A percentile compares a stretch with the other conserved stretches of the same genome.
phyloP scores from a whole-genome alignment of 2,329 filamentous ascomycete species.

The Cephalotrichum gorgonifer region DNA sequence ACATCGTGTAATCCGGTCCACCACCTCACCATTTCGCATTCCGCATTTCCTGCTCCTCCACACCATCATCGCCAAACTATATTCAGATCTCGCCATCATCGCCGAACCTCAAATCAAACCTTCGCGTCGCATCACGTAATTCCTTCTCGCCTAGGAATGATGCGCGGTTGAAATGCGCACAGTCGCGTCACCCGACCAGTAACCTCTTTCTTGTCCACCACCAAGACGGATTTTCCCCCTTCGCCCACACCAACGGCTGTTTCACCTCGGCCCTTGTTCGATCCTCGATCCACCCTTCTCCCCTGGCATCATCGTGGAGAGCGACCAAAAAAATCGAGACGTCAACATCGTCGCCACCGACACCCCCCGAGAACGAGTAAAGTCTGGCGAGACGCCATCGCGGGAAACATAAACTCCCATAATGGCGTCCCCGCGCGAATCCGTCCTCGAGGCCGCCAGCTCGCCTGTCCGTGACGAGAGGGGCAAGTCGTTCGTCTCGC shows the following conservation, averaged over 20 bases:
- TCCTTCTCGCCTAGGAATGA: background rate
- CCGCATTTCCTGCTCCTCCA: background rate
- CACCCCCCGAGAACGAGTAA: no score
- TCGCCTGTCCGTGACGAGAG: conserved; percentile 31
- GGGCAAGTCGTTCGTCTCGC: conserved; percentile 36
- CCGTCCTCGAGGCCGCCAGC: conserved; percentile 34
- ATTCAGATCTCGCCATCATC: background rate
- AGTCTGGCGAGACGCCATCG: background rate
- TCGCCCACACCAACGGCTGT: background rate
- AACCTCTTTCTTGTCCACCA: background rate
- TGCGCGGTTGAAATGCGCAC: background rate
- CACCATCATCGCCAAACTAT: background rate
- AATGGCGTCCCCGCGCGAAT: conserved; percentile 30
- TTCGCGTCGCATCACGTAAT: background rate
- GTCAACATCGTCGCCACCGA: no score
- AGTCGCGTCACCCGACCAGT: background rate
- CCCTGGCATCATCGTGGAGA: background rate
- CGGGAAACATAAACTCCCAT: conserved; percentile 3
- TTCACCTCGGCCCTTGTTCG: no score
- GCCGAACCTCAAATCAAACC: background rate
- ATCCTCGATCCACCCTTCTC: background rate
- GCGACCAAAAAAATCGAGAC: background rate
- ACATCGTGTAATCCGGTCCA: background rate
- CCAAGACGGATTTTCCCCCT: background rate
- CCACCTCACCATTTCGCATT: background rate